Evolutionary conservation across 495 filamentous ascomycete species (phyloP).

Genomic region (Hypoxylon fuscum): DNA sequence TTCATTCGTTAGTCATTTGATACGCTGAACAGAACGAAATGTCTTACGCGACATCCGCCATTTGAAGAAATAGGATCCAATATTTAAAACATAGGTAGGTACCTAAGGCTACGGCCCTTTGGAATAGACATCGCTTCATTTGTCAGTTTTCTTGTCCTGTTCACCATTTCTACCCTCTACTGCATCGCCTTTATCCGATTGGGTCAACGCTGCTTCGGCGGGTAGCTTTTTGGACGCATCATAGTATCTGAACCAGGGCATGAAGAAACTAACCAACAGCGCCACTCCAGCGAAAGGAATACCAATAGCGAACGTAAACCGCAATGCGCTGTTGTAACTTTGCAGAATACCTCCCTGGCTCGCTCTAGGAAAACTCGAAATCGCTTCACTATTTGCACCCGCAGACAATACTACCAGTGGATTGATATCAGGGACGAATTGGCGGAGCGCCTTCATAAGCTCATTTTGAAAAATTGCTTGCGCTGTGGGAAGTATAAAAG

Average conservation of each 20-base stretch:
- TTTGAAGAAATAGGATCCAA: no score
- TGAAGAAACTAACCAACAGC: constrained; percentile 9
- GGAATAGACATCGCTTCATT: not conserved
- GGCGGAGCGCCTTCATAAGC: constrained; percentile 7
- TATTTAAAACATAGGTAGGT: no score
- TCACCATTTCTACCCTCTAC: not conserved
- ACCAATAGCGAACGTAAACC: constrained; percentile 4
- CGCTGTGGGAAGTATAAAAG: constrained; percentile 10
- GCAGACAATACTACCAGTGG: constrained; percentile 8
- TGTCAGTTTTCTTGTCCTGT: not conserved
- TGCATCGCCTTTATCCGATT: not conserved
- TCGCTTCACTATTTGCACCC: constrained; percentile 14
- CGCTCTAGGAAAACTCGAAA: constrained; percentile 3
- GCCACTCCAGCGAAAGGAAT: constrained; percentile 12
- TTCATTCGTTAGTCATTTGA: no score
- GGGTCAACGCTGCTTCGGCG: not conserved
- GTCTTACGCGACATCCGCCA: no score
- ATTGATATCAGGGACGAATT: constrained; percentile 7
- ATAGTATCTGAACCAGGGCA: constrained; percentile 15
- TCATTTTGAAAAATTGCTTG: constrained; percentile 13
- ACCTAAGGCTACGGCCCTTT: no score
- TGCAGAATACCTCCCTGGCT: constrained; percentile 6
- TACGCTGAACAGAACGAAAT: no score
- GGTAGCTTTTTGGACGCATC: not conserved
- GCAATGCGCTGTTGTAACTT: not conserved